These are phyloP conservation scores for Blastobotrys elegans DNA, from an alignment of 1,139 yeast genomes.

Conservation along the genomic window DNA sequence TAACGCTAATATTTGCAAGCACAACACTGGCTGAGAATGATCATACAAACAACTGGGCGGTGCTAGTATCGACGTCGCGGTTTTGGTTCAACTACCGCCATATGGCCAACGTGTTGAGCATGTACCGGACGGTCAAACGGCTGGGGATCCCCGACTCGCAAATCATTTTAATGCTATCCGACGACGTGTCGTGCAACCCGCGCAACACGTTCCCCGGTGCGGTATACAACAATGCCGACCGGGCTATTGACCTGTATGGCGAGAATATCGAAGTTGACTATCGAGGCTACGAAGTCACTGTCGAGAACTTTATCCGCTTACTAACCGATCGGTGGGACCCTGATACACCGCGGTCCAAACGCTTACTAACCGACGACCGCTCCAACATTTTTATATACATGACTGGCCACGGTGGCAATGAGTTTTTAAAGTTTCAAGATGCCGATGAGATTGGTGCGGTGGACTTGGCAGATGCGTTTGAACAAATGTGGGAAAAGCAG, in stretches of 20 bases:
- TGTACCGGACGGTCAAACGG: constrained; percentile 92
- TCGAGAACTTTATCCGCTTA: constrained; percentile 84
- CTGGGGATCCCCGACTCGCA: constrained; percentile 97
- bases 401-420: constrained; percentile 99
- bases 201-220: constrained; percentile 95
- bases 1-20: not conserved
- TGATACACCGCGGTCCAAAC: constrained; percentile 86
- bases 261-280: constrained; percentile 94
- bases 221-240: constrained; percentile 89
- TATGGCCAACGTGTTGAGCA: constrained; percentile 92
- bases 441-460: constrained; percentile 96
- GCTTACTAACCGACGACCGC: constrained; percentile 86
- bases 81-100: constrained; percentile 98
- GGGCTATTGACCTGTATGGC: constrained; percentile 91
- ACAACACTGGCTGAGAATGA: not conserved
- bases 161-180: constrained; percentile 91
- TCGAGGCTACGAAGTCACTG: constrained; percentile 96
- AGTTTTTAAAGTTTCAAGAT: constrained; percentile 93
- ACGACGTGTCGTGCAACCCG: constrained; percentile 96
- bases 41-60: constrained; percentile 49
- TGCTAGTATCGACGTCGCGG: constrained; percentile 87
- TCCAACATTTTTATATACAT: constrained; percentile 89
- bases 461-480: constrained; percentile 96
- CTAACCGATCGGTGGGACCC: constrained; percentile 94
- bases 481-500: constrained; percentile 93